Evolutionary conservation across 179 eudicot genomes (phyloP).

Genomic region (Corrigiola litoralis): DNA sequence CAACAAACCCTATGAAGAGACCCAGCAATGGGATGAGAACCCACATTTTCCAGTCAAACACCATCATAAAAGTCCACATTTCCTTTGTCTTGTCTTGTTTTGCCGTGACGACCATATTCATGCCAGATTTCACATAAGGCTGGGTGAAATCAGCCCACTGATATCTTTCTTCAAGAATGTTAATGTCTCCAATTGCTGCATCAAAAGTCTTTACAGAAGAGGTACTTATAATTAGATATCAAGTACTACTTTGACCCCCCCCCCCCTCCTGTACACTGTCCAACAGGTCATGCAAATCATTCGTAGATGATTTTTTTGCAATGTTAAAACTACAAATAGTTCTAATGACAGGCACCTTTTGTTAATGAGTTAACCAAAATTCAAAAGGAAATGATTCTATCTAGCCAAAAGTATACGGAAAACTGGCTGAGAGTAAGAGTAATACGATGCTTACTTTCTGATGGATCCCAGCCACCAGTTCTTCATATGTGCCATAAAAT

Average conservation of each 20-base stretch:
- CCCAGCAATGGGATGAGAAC: conserved; percentile 26
- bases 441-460: conserved; percentile 15
- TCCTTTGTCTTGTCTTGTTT: conserved; percentile 21
- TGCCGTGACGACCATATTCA: conserved; percentile 34
- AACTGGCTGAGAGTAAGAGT: not conserved
- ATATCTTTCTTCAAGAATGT: conserved; percentile 31
- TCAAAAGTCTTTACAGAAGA: conserved; percentile 21
- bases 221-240: too few species aligned
- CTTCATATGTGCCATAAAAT: conserved; percentile 34
- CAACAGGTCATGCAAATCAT: too few species aligned
- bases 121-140: conserved; percentile 37
- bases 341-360: too few species aligned
- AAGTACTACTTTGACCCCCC: too few species aligned
- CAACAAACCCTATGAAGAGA: conserved; percentile 24
- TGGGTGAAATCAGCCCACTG: conserved; percentile 39
- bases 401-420: too few species aligned
- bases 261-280: too few species aligned
- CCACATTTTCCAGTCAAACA: conserved; percentile 35
- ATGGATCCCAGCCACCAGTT: conserved; percentile 28
- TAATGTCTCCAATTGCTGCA: conserved; percentile 36
- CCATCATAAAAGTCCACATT: conserved; percentile 30
- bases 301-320: too few species aligned
- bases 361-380: too few species aligned
- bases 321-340: too few species aligned
- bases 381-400: too few species aligned